Evolutionary conservation across 805 yeast genomes (phyloP), one percentile per base, ranked within the genome.

Genomic region (Phaffomyces opuntiae): DNA sequence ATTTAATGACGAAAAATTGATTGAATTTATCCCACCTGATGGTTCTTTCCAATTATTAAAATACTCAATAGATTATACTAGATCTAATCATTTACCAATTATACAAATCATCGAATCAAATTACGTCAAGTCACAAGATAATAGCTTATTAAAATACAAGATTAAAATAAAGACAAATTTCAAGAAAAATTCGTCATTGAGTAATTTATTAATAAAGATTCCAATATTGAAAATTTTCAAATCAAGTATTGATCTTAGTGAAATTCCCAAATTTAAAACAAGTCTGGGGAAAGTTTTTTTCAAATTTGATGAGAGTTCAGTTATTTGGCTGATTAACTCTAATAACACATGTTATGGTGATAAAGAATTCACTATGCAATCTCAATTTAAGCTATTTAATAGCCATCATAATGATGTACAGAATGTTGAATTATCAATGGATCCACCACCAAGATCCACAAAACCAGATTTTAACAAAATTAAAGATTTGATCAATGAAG

Each of bases 21-120:
- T 90, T 31, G 77, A 81, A 27, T 90, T 89, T 61, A 78, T 84
- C 16, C 96, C 97, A 14, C 96, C 96, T 0, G 96, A 88, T 68
- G 96, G 96, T 0, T 7, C 37, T 14, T 46, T 46, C 24, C 26
- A 32, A 29, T 34, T 45, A 11, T 32, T 45, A 36, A 38, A 35
- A 13, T 45, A 45, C 34, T 38, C 45, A n/a, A 24, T 45, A 5
- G 48, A 45, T 33, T 45, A 34, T 35, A 42, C 48, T 7, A 45
- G 38, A 36, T 34, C 17, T 12, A 42, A 42, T 17, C 16, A 29
- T 4, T 31, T 27, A 9, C 48, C 60, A 9, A 13, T 51, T 2
- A 29, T 54, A 5, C 54, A 54, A 32, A 39, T 54, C n/a, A 39
- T 39, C 5, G 53, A 50, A 11, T 41, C 42, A 12, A 43, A 39